Percentiles rank a stretch among this genome's conserved stretches.
Evolutionary conservation across 2,329 filamentous ascomycete genomes (phyloP).

Genomic region (Aspergillus flavus): DNA sequence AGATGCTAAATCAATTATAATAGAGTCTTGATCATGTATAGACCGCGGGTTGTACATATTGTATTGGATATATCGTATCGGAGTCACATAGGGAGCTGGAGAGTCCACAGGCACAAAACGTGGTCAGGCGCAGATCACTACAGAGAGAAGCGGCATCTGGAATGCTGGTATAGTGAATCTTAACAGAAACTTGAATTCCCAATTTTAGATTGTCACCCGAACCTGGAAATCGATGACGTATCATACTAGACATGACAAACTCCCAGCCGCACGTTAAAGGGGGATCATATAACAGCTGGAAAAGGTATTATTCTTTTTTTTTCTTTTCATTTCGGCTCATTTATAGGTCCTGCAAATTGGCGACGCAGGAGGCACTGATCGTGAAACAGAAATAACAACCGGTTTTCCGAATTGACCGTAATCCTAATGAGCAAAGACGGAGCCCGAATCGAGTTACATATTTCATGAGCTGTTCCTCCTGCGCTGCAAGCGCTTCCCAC

Average conservation of each 20-base stretch:
- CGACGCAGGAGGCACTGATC: slow-evolving; percentile 32
- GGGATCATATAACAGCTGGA: slow-evolving; percentile 30
- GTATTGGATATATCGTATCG: neutral
- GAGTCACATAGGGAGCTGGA: neutral
- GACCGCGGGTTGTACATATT: neutral
- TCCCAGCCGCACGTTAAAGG: slow-evolving; percentile 28
- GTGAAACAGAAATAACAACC: slow-evolving; percentile 36
- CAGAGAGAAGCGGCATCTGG: neutral
- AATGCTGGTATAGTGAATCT: neutral
- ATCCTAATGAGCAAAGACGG: slow-evolving; percentile 40
- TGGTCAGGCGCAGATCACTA: neutral
- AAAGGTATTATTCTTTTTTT: slow-evolving; percentile 41
- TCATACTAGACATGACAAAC: slow-evolving; percentile 40
- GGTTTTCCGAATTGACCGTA: slow-evolving; percentile 38
- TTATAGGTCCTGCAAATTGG: slow-evolving; percentile 34
- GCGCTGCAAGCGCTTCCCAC: slow-evolving; percentile 28
- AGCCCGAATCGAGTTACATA: slow-evolving; percentile 44
- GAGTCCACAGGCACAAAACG: neutral
- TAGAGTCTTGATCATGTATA: neutral
- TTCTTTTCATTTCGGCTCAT: slow-evolving; percentile 39
- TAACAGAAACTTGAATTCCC: slow-evolving; percentile 25
- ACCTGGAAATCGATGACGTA: slow-evolving; percentile 36
- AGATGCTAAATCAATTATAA: neutral
- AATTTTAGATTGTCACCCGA: slow-evolving; percentile 36
- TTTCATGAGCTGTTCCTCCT: slow-evolving; percentile 42